Percentiles rank a stretch among this genome's conserved stretches.
These are phyloP conservation scores for Auricularia sp. DNA, from an alignment of 768 basidiomycete species.

Conservation along the genomic window DNA sequence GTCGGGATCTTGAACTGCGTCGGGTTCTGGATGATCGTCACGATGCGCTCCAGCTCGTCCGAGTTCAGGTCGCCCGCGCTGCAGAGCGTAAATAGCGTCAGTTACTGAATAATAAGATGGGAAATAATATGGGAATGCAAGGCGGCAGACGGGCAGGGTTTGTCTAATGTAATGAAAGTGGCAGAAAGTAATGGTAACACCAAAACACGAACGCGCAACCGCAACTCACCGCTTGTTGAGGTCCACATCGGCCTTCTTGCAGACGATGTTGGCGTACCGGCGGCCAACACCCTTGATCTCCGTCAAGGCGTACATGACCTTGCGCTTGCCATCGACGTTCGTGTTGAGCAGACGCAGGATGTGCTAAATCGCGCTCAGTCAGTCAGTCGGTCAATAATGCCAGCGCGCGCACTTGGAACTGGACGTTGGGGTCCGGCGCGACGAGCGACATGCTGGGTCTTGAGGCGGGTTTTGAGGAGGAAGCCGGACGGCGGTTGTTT, in stretches of 20 bases:
- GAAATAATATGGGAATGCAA: no score
- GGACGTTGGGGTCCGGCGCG: slow-evolving; percentile 87
- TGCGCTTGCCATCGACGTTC: slow-evolving; percentile 98
- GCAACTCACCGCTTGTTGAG: slow-evolving; percentile 86
- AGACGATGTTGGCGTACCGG: slow-evolving; percentile 96
- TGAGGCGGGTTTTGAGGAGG: not conserved
- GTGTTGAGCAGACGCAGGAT: slow-evolving; percentile 99
- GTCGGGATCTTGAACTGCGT: slow-evolving; percentile 98
- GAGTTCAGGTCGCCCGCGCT: slow-evolving; percentile 99
- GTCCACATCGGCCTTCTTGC: slow-evolving; percentile 99
- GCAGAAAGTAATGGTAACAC: not conserved
- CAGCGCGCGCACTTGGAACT: slow-evolving; percentile 99
- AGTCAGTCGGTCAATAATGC: no score
- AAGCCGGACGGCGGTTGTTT: no score
- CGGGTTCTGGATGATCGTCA: slow-evolving; percentile 99
- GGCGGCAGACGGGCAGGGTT: no score
- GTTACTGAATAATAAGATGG: no score
- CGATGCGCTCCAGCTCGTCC: slow-evolving; percentile 96
- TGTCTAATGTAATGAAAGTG: no score
- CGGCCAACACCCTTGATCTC: slow-evolving; percentile 99
- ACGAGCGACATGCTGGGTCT: slow-evolving; percentile 81
- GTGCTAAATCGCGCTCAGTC: slow-evolving; percentile 54
- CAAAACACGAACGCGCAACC: not conserved
- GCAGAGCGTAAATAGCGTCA: slow-evolving; percentile 2
- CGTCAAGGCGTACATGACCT: slow-evolving; percentile 98